Evolutionary conservation across 2,329 filamentous ascomycete genomes (phyloP).

Genomic region (Fonsecaea pugnacius): DNA sequence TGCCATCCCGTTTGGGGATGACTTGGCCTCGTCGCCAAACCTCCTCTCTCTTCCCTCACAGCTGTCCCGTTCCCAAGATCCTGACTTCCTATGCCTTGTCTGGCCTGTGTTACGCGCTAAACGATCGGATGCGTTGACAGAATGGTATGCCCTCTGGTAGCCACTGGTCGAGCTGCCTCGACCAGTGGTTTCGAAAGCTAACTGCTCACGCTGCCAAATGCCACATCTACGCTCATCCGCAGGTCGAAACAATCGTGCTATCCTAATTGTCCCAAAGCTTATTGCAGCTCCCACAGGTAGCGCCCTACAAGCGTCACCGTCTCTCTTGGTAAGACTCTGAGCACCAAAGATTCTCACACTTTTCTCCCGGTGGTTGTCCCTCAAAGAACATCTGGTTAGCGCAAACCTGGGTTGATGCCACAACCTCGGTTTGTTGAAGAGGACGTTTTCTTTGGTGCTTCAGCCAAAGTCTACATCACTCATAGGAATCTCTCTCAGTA

Average conservation of each 20-base stretch:
- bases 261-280: not conserved
- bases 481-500: not conserved
- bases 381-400: not conserved
- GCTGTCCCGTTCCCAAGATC: not conserved
- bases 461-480: not conserved
- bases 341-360: not conserved
- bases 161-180: not conserved
- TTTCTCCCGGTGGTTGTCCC: not conserved
- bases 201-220: not conserved
- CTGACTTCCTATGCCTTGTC: not conserved
- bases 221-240: not conserved
- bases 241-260: not conserved
- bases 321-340: not conserved
- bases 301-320: not conserved
- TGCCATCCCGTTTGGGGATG: no score
- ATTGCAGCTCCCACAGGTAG: not conserved
- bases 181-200: not conserved
- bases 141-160: not conserved
- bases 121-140: not conserved
- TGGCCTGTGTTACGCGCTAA: not conserved
- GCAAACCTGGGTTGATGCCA: not conserved
- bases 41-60: not conserved
- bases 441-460: not conserved
- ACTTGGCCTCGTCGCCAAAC: not conserved
- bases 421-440: not conserved